Base-by-base conservation (phyloP, 2,329 filamentous ascomycete species). In the Lachnellula cervina region DNA sequence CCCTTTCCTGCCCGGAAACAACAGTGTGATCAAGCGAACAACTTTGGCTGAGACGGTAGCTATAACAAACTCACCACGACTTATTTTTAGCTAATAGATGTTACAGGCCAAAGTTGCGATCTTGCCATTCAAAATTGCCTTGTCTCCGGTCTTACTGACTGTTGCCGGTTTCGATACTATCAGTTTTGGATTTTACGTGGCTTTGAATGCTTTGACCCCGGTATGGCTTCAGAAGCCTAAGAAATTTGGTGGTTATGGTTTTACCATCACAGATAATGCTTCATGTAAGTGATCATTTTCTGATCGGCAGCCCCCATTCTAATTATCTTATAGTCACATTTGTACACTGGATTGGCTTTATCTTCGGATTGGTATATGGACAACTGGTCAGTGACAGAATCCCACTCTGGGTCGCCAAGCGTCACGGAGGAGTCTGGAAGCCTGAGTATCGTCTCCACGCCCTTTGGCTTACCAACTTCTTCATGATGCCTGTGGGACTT, bases 241-340 rank as follows among this genome's bases (percentile, higher is more conserved):
- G 16, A 61, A 62, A 5, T 62, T 58, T 4, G 72, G 72, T 23
- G 75, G 75, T 1, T 77, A 77, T 60, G 73, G 73, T 14, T 76
- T 76, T 58, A 69, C 69, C 0, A 65, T 73, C 0, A 62, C 70
- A 16, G 69, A 74, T 52, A 75, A 72, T 32, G 73, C 73, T 1
- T 68, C 67, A 8, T 61, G 56, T 61, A 51, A 55, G 48, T 48
- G 5, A 25, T 4, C 7, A 40, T 8, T 38, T 5, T n/a, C n/a
- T 35, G 16, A 4, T 37, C n/a, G 6, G 2, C 25, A 8, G 35
- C 19, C 44, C 5, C 6, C 13, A 40, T 14, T 7, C 47, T 51
- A 28, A 51, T 46, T 28, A 16, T 16, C 23, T 11, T 17, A 25
- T 73, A 70, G 70, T 72, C 55, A 68, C 66, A 2, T 74, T 77